phyloP scores from a whole-genome alignment of 2,329 filamentous ascomycete species.

The Cladorrhinum sp. region DNA sequence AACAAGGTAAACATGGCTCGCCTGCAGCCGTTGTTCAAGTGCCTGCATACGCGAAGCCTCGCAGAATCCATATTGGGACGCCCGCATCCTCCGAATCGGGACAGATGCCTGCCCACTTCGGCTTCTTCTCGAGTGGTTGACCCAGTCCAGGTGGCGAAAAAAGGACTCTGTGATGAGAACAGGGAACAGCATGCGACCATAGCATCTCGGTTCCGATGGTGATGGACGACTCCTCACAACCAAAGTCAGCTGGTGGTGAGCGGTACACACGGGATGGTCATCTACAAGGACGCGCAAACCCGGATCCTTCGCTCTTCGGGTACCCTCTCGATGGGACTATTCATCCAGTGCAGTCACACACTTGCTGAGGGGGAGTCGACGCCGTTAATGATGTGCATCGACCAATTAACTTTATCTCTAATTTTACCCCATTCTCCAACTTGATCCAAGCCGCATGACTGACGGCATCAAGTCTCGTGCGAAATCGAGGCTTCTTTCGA shows the following conservation, averaged over 20 bases:
- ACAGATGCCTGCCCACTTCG: neutral
- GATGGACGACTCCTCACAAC: neutral
- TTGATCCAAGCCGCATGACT: constrained; percentile 1
- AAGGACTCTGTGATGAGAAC: neutral
- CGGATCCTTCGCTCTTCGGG: constrained; percentile 7
- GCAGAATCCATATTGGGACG: constrained; percentile 1
- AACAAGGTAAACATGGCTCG: neutral
- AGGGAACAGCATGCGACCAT: constrained; percentile 6
- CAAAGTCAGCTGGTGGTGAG: neutral
- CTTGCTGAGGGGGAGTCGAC: neutral
- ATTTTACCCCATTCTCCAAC: neutral
- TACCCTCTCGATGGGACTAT: neutral
- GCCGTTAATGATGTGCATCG: neutral
- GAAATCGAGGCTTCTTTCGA: neutral
- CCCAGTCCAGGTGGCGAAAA: neutral
- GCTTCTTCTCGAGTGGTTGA: neutral
- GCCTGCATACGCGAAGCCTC: constrained; percentile 7
- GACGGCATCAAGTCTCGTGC: neutral
- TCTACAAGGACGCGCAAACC: constrained; percentile 3
- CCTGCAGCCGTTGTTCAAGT: constrained; percentile 3
- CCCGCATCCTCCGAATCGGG: neutral
- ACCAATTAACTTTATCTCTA: neutral
- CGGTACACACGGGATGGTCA: constrained; percentile 2
- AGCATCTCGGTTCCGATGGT: neutral
- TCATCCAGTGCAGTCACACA: neutral